Evolutionary conservation across 768 basidiomycete genomes (phyloP).

Genomic region (Erythrobasidium yunnanense): DNA sequence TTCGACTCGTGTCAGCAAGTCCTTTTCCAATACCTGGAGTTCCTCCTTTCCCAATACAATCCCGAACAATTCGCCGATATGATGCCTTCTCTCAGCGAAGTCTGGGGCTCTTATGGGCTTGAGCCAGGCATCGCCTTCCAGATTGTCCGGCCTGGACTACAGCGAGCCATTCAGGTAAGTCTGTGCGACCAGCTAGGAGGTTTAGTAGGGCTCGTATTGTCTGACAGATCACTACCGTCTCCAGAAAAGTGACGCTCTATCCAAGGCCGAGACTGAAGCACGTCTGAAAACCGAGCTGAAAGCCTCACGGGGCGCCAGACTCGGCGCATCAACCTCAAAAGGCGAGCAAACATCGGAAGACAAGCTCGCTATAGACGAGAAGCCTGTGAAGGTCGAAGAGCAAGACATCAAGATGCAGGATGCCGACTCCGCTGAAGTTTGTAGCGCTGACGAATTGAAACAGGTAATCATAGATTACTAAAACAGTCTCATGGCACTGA

Average conservation of each 20-base stretch:
- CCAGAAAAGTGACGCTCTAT: neutral
- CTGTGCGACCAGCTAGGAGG: neutral
- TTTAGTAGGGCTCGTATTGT: no score
- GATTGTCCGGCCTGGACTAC: conserved; percentile 58
- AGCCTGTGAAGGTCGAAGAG: neutral
- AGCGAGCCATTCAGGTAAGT: conserved; percentile 32
- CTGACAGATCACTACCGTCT: no score
- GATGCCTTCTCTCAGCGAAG: conserved; percentile 61
- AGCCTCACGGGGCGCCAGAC: neutral
- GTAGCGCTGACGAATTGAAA: neutral
- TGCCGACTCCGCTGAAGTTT: neutral
- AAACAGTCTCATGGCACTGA: conserved; percentile 14
- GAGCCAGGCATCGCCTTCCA: conserved; percentile 85
- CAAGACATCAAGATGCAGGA: conserved; percentile 41
- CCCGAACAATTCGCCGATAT: conserved; percentile 63
- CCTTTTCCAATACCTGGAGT: conserved; percentile 79
- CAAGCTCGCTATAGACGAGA: no score
- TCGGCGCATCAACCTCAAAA: no score
- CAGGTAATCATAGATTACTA: no score
- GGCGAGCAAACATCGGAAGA: no score
- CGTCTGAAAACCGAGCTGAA: neutral
- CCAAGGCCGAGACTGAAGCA: neutral
- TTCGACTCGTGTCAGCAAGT: conserved; percentile 94
- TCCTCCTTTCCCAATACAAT: conserved; percentile 63
- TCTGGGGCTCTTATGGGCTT: conserved; percentile 67